Base-by-base conservation (phyloP, 129 eudicot species). In the Flaveria ramosissima region DNA sequence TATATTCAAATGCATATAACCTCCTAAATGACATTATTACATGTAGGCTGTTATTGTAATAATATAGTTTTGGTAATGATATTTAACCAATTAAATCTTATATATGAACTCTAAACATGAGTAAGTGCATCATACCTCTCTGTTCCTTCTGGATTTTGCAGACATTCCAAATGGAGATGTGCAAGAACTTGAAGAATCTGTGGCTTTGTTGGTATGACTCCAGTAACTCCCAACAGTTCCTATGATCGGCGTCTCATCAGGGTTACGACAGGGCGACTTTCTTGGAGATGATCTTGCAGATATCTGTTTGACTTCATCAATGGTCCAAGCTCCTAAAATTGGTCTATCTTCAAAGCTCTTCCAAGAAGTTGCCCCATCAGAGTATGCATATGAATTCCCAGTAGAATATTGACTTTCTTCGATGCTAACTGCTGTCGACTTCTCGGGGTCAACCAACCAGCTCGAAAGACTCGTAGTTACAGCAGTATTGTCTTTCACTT, bases 191-290 rank as follows among this genome's bases (percentile, higher is more conserved):
- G 82, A 78, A 64, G 87, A 80, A 70, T 72, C 82, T 43, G 72
- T 75, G 3, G 78, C 72, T 61, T 72, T 81, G 39, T 79, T 85
- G 45, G 91, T 84, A 75, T 78, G 87, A 79, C 74, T 88, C 96
- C 90, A 88, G 79, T 87, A 92, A 70, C 97, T 87, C 74, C 93
- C 96, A 21, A 88, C 89, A n/a, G 88, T 87, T 30, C 93, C 97
- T 41, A 89, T 74, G 24, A 83, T 79, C 3, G 90, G 88, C 30
- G 70, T 78, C 73, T 84, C 96, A 75, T 89, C 90, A 12, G 82
- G 84, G 43, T 88, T 78, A 12, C 56, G 83, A 45, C 83, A 47
- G 0, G 88, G 86, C 12, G 96, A 83, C 78, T 76, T 75, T 78
- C 83, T 75, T n/a, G 90, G 85, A 9, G 91, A 74, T 6, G 86